Base-by-base conservation (phyloP, 331 rosid species). In the Dryas integrifolia region DNA sequence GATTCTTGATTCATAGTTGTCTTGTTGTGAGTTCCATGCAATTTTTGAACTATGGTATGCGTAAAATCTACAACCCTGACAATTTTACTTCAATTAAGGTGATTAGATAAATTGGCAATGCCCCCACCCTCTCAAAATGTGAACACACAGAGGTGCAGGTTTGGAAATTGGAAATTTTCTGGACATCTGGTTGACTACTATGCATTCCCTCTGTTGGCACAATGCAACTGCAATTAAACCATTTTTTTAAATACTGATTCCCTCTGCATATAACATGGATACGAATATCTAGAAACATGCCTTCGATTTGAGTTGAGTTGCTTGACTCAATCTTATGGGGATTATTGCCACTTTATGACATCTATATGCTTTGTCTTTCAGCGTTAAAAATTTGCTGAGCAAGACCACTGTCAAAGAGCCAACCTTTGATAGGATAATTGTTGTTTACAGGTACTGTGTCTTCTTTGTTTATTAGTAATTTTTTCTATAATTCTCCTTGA, bases 401-500 rank as follows among this genome's bases (percentile, higher is more conserved):
- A 89, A 92, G 86, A 88, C 79, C 59, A 81, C 85, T 69, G 89
- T 95, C 79, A 96, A 95, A 83, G 99, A 95, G 86, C 99, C 99
- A 13, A 95, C 99, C 61, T 95, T 95, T 78, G 99, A 91, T 83
- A 77, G 96, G 87, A 88, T 95, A 44, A 95, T 91, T 83, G 99
- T 95, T 61, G 87, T 92, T 72, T 91, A 95, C 96, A 89, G 99
- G 99, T 95, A 85, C 64, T 56, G 9, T 56, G 30, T 8, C 8
- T 12, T 5, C 4, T 21, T 21, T 18, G 5, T 7, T 70, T 70
- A 66, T 14, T 67, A 11, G 58, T 8, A 39, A 5, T 12, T 15
- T 70, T 40, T 13, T 56, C 9, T 3, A 1, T 70, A 43, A 44
- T 52, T 11, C 43, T 5, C 30, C 56, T 26, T 44, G 56, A 44